phyloP scores from a whole-genome alignment of 768 basidiomycete genomes.

The Gloeopeniophorella convolvens region DNA sequence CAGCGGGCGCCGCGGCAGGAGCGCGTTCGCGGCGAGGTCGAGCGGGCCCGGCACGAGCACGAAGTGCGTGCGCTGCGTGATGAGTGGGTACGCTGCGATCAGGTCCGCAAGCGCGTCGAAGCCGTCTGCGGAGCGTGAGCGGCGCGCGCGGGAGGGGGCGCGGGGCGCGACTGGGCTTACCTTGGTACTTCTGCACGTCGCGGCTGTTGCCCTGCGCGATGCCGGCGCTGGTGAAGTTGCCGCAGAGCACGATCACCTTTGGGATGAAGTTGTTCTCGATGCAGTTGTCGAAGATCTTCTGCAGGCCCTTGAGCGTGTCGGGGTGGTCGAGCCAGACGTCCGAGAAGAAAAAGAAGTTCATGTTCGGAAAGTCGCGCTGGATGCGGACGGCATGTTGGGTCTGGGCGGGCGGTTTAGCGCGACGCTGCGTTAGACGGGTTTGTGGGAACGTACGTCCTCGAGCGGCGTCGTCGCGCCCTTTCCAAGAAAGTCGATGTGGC shows the following conservation, averaged over 20 bases:
- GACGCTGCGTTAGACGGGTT: background rate
- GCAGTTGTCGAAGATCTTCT: conserved; percentile 85
- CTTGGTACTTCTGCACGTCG: conserved; percentile 81
- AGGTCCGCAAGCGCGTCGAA: conserved; percentile 86
- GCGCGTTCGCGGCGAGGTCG: conserved; percentile 76
- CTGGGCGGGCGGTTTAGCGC: conserved; percentile 24
- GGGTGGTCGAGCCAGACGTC: conserved; percentile 95
- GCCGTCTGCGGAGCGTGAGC: conserved; percentile 47
- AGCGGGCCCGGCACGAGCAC: conserved; percentile 92
- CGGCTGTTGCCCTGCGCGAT: conserved; percentile 71
- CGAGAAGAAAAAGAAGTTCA: conserved; percentile 89
- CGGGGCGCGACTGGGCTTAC: conserved; percentile 31
- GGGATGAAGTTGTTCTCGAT: conserved; percentile 85
- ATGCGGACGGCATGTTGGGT: conserved; percentile 55
- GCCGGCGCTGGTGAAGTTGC: conserved; percentile 86
- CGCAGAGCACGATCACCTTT: conserved; percentile 85
- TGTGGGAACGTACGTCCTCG: conserved; percentile 66
- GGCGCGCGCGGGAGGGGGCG: background rate
- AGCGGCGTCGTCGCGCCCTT: conserved; percentile 82
- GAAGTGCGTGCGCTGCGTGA: conserved; percentile 79
- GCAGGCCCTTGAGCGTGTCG: conserved; percentile 69
- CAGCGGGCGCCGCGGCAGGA: conserved; percentile 76
- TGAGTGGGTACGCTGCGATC: conserved; percentile 70
- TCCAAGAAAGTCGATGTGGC: conserved; percentile 97
- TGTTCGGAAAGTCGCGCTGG: conserved; percentile 61